These are phyloP conservation scores for Aspergillus cavernicola DNA, from an alignment of 495 filamentous ascomycete species.

Conservation along the genomic window DNA sequence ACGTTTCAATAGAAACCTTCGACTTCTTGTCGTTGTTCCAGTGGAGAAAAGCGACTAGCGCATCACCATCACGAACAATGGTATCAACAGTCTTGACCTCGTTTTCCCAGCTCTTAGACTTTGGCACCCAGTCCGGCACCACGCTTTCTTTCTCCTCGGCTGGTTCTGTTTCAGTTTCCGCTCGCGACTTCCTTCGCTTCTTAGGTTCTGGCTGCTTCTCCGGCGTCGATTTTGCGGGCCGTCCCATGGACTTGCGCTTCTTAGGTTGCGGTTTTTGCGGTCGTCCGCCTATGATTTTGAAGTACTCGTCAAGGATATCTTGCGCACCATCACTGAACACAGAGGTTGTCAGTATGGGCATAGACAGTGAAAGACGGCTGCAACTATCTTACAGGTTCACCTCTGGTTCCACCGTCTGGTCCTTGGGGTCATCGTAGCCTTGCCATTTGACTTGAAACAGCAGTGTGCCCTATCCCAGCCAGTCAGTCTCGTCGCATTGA, in stretches of 20 bases:
- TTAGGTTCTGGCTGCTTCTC: slow-evolving; percentile 8
- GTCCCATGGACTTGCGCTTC: slow-evolving; percentile 39
- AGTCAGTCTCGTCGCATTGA: slow-evolving; percentile 8
- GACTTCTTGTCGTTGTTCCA: slow-evolving; percentile 53
- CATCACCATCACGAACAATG: slow-evolving; percentile 46
- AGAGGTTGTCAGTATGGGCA: slow-evolving; percentile 6
- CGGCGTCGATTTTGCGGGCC: slow-evolving; percentile 27
- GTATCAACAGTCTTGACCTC: slow-evolving; percentile 54
- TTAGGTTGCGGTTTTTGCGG: slow-evolving; percentile 35
- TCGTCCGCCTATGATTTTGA: slow-evolving; percentile 51
- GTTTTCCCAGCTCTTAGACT: slow-evolving; percentile 54
- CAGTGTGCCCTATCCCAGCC: slow-evolving; percentile 35
- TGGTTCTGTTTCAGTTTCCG: slow-evolving; percentile 20
- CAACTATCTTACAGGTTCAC: slow-evolving; percentile 42
- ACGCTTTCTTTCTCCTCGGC: slow-evolving; percentile 8
- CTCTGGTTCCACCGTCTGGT: slow-evolving; percentile 61
- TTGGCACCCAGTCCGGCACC: slow-evolving; percentile 42
- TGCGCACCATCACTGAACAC: slow-evolving; percentile 43
- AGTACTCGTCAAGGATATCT: slow-evolving; percentile 55
- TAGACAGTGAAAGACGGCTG: slow-evolving; percentile 1
- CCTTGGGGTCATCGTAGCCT: slow-evolving; percentile 52
- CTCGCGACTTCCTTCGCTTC: slow-evolving; percentile 14
- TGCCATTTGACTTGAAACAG: slow-evolving; percentile 60
- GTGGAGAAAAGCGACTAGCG: slow-evolving; percentile 48
- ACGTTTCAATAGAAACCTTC: slow-evolving; percentile 33